A percentile compares a stretch with the other conserved stretches of the same genome.
phyloP scores from a whole-genome alignment of 176 grass and related monocot genomes.

The Rhynchospora breviuscula region DNA sequence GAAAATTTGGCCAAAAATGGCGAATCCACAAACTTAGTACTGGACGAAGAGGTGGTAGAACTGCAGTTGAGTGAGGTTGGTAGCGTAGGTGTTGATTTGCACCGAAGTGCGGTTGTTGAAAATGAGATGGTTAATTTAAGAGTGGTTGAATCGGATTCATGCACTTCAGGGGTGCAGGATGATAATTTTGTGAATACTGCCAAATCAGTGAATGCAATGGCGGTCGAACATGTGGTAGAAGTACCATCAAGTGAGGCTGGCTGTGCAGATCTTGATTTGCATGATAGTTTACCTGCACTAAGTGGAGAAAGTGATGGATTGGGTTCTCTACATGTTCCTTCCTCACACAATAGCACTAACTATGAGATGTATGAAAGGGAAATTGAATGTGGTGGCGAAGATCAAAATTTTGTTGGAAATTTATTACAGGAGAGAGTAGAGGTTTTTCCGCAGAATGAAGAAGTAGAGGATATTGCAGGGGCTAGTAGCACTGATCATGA shows the following conservation, averaged over 20 bases:
- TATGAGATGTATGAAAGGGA: slow-evolving; percentile 28
- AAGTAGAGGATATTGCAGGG: slow-evolving; percentile 29
- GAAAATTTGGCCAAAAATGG: slow-evolving; percentile 4
- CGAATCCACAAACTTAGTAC: slow-evolving; percentile 20
- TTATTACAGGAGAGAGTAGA: slow-evolving; percentile 13
- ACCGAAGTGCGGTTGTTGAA: slow-evolving; percentile 19
- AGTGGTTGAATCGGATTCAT: slow-evolving; percentile 21
- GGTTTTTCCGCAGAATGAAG: slow-evolving; percentile 29
- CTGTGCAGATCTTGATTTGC: slow-evolving; percentile 19
- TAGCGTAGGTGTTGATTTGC: slow-evolving; percentile 17
- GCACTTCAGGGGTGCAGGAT: slow-evolving; percentile 26
- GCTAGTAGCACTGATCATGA: slow-evolving; percentile 9
- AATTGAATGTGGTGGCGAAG: slow-evolving; percentile 29
- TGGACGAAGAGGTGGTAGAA: slow-evolving; percentile 40
- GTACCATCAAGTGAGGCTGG: slow-evolving; percentile 26
- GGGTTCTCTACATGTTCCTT: slow-evolving; percentile 19
- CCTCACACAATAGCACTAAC: neutral
- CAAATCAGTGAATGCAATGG: slow-evolving; percentile 21
- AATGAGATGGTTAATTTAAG: slow-evolving; percentile 26
- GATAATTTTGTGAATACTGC: slow-evolving; percentile 5
- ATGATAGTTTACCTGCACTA: slow-evolving; percentile 20
- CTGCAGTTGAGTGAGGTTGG: slow-evolving; percentile 28
- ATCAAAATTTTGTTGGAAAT: slow-evolving; percentile 10
- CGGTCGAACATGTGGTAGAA: slow-evolving; percentile 34
- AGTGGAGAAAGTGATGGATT: slow-evolving; percentile 21